Evolutionary conservation across 179 eudicot species (phyloP), one percentile per base, ranked within the genome.

Genomic region (Spergularia azorica): DNA sequence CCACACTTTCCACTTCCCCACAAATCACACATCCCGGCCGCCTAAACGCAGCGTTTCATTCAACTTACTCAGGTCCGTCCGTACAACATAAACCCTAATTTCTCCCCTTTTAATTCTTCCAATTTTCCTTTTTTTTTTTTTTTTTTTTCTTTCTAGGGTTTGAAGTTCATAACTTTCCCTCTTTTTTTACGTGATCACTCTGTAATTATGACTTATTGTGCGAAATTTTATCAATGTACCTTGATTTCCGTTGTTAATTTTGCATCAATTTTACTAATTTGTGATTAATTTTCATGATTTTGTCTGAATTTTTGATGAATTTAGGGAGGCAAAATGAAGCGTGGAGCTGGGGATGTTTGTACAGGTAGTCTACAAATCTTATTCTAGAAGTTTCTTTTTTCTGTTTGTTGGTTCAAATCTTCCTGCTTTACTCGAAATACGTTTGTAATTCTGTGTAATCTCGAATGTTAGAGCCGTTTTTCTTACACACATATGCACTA

Each of bases 141-240:
- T 43, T 43, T 4, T 43, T 4, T 41, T 41, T 41, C 43, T 2
- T 43, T 43, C 18, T 80, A 76, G 83, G 80, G 80, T 76, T 76
- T 76, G 18, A 2, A 8, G 26, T 2, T 56, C 20, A 17, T 48
- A 10, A 21, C 10, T 17, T 39, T 60, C 18, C 9, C n/a, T 5
- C 46, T 36, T 3, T 48, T 2, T 21, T 55, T 15, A 55, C 62
- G 21, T 70, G 73, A 70, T 70, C 72, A 12, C 26, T 16, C 21
- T 70, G 21, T 18, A 70, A 26, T 54, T 16, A 12, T 21, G 5
- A 18, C 57, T 48, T 1, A 54, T 55, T 12, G 4, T 55, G 21
- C 12, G 41, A 2, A 41, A 0, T 43, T 0, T 43, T 41, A 41
- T 1, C 51, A 50, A 50, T 68, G 54, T 21, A 68, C 4, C 41